These are phyloP conservation scores for Fusarium bulbicola DNA, from an alignment of 2,329 filamentous ascomycete species.

Conservation along the genomic window DNA sequence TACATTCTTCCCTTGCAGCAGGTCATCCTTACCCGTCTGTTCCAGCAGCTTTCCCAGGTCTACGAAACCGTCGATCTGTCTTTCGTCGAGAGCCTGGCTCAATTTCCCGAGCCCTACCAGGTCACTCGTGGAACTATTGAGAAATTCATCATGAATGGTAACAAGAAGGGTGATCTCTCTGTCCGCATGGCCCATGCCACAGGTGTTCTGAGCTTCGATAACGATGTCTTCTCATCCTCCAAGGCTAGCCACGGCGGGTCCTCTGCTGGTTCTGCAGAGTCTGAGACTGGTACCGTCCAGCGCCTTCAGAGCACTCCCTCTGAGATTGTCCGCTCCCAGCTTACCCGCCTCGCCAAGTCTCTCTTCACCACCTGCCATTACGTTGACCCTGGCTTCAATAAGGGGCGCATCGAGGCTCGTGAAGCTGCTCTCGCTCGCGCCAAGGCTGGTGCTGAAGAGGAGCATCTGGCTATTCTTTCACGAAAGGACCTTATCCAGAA, in stretches of 20 bases:
- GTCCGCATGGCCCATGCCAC: constrained; percentile 97
- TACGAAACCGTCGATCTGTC: constrained; percentile 97
- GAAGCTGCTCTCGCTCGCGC: constrained; percentile 83
- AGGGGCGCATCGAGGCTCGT: constrained; percentile 80
- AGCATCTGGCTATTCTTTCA: constrained; percentile 84
- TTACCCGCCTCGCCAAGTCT: constrained; percentile 89
- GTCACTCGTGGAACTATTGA: constrained; percentile 91
- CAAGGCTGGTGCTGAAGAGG: constrained; percentile 87
- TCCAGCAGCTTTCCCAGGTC: constrained; percentile 98
- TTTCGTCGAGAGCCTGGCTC: constrained; percentile 91
- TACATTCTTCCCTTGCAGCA: constrained; percentile 96
- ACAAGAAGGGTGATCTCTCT: constrained; percentile 98
- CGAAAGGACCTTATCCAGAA: constrained; percentile 93
- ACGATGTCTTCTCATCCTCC: constrained; percentile 96
- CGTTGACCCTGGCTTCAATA: constrained; percentile 89
- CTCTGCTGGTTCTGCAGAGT: constrained; percentile 85
- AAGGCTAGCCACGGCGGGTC: constrained; percentile 91
- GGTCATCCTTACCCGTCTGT: constrained; percentile 96
- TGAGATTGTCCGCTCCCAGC: constrained; percentile 95
- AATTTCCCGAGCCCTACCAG: constrained; percentile 97
- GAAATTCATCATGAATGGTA: constrained; percentile 99
- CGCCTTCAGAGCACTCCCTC: constrained; percentile 97
- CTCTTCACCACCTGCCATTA: constrained; percentile 96
- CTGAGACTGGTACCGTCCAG: constrained; percentile 85
- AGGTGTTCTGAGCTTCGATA: constrained; percentile 95